A percentile compares a stretch with the other conserved stretches of the same genome.
Conservation (phyloP, 495 filamentous ascomycete species). For the Podospora pseudocomata region DNA sequence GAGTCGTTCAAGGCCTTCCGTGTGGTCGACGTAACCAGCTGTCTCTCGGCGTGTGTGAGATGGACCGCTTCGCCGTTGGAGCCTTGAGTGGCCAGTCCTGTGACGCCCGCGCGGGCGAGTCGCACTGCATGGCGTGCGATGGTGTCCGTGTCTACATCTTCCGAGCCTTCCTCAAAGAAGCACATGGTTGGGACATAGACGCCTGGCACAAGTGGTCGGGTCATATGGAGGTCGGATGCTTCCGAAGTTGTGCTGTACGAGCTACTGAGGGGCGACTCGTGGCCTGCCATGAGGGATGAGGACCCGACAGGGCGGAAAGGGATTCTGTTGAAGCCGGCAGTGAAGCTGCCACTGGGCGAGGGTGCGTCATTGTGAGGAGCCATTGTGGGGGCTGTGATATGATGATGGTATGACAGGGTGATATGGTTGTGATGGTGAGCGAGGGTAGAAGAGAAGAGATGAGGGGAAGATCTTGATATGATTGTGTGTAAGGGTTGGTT, state of each 20-base stretch:
- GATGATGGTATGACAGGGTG: constrained; percentile 3
- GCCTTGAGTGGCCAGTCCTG: constrained; percentile 79
- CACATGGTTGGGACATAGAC: constrained; percentile 85
- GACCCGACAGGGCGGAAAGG: constrained; percentile 36
- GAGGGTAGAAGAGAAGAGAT: neutral
- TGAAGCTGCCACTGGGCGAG: constrained; percentile 47
- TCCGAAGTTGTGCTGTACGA: constrained; percentile 44
- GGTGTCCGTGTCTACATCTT: constrained; percentile 69
- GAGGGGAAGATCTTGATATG: constrained; percentile 2
- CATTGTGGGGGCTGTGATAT: constrained; percentile 31
- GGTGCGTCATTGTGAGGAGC: constrained; percentile 51
- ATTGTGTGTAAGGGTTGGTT: neutral
- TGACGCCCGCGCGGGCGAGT: constrained; percentile 75
- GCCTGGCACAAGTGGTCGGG: constrained; percentile 66
- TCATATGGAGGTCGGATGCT: constrained; percentile 40
- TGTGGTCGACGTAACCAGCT: constrained; percentile 70
- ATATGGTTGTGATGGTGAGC: neutral
- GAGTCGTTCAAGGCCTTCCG: constrained; percentile 69
- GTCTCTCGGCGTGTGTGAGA: constrained; percentile 68
- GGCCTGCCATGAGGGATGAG: constrained; percentile 36
- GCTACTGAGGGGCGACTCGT: constrained; percentile 40
- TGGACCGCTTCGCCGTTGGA: constrained; percentile 91
- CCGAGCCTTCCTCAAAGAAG: constrained; percentile 76
- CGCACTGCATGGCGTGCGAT: constrained; percentile 73
- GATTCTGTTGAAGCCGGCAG: constrained; percentile 43